phyloP scores from a whole-genome alignment of 2,329 filamentous ascomycete species.

The Chalaropsis thielavioides region DNA sequence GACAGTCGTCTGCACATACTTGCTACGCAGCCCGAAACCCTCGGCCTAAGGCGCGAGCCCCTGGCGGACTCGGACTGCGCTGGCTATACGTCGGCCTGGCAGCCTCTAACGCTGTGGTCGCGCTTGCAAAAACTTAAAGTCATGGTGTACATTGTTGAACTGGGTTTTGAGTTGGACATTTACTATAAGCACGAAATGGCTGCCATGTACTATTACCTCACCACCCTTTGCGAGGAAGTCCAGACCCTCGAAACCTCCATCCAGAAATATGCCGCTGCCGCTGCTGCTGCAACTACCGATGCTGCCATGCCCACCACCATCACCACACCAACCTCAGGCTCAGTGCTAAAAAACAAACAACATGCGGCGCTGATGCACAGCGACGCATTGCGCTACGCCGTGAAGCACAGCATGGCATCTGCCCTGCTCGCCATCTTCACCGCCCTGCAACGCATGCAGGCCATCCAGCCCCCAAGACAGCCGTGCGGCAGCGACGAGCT shows the following conservation, averaged over 20 bases:
- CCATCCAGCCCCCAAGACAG: conserved; percentile 37
- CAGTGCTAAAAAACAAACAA: neutral
- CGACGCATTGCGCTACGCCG: conserved; percentile 19
- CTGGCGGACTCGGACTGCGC: conserved; percentile 39
- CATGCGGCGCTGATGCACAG: conserved; percentile 8
- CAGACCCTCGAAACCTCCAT: conserved; percentile 17
- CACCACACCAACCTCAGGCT: neutral
- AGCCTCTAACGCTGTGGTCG: conserved; percentile 52
- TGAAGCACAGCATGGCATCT: conserved; percentile 33
- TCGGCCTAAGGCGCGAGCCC: conserved; percentile 27
- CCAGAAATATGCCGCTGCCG: neutral
- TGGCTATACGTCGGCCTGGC: neutral
- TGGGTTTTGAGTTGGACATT: conserved; percentile 86
- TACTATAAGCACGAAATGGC: conserved; percentile 76
- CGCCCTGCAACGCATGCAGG: conserved; percentile 42
- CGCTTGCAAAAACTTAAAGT: conserved; percentile 81
- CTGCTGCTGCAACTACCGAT: neutral
- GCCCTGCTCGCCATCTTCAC: conserved; percentile 50
- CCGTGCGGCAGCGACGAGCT: conserved; percentile 54
- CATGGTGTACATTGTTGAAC: conserved; percentile 74
- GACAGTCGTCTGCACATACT: conserved; percentile 52
- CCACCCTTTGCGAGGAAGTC: conserved; percentile 24
- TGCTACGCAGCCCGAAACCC: conserved; percentile 40
- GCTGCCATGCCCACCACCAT: neutral
- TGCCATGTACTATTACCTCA: conserved; percentile 84